Evolutionary conservation across 2,329 filamentous ascomycete species (phyloP).

Genomic region (Fusarium protoensiforme): DNA sequence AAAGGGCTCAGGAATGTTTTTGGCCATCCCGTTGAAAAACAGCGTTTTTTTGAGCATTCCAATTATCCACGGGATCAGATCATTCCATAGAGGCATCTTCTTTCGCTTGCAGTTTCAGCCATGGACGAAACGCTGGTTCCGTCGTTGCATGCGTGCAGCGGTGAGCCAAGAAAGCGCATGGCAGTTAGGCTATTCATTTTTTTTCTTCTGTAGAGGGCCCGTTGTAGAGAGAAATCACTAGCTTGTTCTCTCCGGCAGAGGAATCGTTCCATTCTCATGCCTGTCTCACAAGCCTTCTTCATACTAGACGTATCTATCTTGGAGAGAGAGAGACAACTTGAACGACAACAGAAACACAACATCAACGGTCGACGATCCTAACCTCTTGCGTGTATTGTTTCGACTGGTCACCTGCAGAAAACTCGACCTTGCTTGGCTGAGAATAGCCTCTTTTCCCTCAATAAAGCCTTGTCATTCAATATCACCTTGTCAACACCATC

Average conservation of each 20-base stretch:
- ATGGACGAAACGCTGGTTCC: neutral
- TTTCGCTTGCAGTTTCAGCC: neutral
- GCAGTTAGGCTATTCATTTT: neutral
- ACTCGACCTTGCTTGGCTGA: neutral
- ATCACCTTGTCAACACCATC: neutral
- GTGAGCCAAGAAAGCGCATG: slow-evolving; percentile 10
- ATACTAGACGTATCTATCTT: neutral
- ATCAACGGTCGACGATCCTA: neutral
- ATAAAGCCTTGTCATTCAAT: neutral
- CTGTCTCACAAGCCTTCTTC: slow-evolving; percentile 6
- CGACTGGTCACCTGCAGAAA: neutral
- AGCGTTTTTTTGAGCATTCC: neutral
- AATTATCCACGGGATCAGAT: neutral
- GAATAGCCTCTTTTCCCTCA: slow-evolving; percentile 20
- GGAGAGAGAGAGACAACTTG: neutral
- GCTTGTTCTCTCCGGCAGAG: neutral
- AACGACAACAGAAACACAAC: neutral
- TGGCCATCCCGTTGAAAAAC: neutral
- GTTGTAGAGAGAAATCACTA: neutral
- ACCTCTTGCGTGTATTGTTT: neutral
- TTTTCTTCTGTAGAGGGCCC: neutral
- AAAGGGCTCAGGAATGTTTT: neutral
- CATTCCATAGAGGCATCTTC: neutral
- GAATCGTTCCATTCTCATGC: slow-evolving; percentile 10
- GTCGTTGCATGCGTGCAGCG: neutral